Evolutionary conservation across 192 early-diverging fungal species (phyloP).

Genomic region (Entomortierella parvispora): DNA sequence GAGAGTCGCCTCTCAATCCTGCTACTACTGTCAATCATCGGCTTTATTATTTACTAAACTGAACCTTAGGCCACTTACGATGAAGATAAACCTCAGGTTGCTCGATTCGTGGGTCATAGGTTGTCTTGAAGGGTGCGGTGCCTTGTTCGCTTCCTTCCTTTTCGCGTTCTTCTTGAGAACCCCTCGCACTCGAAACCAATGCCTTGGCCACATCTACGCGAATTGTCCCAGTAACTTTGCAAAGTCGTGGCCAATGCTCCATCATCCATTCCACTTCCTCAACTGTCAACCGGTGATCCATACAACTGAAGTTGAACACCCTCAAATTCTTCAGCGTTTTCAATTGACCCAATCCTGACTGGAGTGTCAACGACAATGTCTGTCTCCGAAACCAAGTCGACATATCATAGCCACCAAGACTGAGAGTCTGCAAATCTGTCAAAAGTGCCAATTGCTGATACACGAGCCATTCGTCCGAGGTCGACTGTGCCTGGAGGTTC

Average conservation of each 20-base stretch:
- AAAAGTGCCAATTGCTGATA: slow-evolving; percentile 20
- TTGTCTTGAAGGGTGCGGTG: too few relatives aligned
- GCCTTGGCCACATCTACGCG: background rate
- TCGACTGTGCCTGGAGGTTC: background rate
- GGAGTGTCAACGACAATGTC: slow-evolving; percentile 14
- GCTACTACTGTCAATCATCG: too few relatives aligned
- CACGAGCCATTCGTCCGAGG: slow-evolving; percentile 1
- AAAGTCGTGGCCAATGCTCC: slow-evolving; percentile 19
- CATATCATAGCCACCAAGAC: slow-evolving; percentile 10
- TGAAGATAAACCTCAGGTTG: slow-evolving; percentile 20
- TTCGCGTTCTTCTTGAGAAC: background rate
- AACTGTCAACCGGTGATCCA: slow-evolving; percentile 21
- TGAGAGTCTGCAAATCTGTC: slow-evolving; percentile 4
- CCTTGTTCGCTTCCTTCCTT: background rate
- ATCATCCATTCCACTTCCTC: slow-evolving; percentile 35
- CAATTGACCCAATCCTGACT: slow-evolving; percentile 8
- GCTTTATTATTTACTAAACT: slow-evolving; percentile 4
- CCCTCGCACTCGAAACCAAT: background rate
- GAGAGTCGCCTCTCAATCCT: too few relatives aligned
- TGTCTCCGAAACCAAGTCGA: slow-evolving; percentile 25
- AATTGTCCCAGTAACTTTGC: slow-evolving; percentile 21
- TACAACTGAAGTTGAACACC: slow-evolving; percentile 27
- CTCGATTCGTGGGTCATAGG: slow-evolving; percentile 7
- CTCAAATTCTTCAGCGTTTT: slow-evolving; percentile 7
- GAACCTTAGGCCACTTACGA: slow-evolving; percentile 18